A percentile compares a stretch with the other conserved stretches of the same genome.
phyloP scores from a whole-genome alignment of 1,139 yeast species.

The Diutina pseudorugosa region DNA sequence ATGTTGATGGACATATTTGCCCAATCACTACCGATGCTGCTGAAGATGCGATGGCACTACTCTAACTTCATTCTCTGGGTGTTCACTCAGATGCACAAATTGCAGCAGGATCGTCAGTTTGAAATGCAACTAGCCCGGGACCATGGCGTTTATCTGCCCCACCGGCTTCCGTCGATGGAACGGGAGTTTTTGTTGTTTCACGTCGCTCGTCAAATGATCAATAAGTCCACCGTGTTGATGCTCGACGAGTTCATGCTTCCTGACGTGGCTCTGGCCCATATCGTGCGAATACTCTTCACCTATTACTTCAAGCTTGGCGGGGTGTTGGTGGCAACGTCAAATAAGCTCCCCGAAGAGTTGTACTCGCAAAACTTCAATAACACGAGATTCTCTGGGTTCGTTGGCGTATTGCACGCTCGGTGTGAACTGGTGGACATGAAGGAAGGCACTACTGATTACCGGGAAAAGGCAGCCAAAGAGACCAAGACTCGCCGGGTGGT shows the following conservation, averaged over 20 bases:
- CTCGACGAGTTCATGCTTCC: conserved; percentile 70
- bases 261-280: conserved; percentile 60
- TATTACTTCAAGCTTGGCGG: conserved; percentile 66
- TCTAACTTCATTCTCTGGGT: conserved; percentile 61
- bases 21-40: conserved; percentile 44
- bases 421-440: conserved; percentile 56
- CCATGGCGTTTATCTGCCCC: background rate
- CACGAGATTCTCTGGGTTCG: conserved; percentile 44
- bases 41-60: conserved; percentile 64
- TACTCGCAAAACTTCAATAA: conserved; percentile 55
- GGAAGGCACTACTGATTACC: conserved; percentile 1
- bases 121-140: conserved; percentile 10
- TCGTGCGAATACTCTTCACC: conserved; percentile 50
- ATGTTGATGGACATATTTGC: conserved; percentile 69
- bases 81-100: conserved; percentile 45
- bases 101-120: conserved; percentile 31
- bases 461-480: background rate
- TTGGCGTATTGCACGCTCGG: conserved; percentile 43
- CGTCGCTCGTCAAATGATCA: conserved; percentile 54
- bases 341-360: conserved; percentile 57
- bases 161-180: conserved; percentile 25
- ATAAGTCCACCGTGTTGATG: conserved; percentile 45
- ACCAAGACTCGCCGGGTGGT: background rate
- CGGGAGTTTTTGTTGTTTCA: conserved; percentile 57
- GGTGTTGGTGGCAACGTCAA: conserved; percentile 61